Evolutionary conservation across 2,329 filamentous ascomycete species (phyloP).

Genomic region (Pseudocercospora crystallina): DNA sequence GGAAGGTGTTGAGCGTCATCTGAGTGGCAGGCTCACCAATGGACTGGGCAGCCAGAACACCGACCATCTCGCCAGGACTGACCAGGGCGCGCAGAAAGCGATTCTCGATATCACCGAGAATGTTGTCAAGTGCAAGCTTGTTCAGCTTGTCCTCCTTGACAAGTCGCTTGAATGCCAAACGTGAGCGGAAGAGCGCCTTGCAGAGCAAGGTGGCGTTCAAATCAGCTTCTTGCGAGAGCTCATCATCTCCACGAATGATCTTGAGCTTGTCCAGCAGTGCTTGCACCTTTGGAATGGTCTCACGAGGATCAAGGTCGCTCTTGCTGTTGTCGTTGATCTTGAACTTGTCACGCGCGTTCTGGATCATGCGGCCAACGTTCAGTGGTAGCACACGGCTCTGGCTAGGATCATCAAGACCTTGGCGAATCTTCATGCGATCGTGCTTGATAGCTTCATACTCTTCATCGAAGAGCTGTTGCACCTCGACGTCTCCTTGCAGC

Average conservation of each 20-base stretch:
- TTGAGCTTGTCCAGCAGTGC: constrained; percentile 73
- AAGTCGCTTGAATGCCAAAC: constrained; percentile 88
- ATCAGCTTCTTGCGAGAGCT: constrained; percentile 82
- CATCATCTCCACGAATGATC: constrained; percentile 82
- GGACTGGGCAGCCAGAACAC: constrained; percentile 93
- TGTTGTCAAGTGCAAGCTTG: constrained; percentile 87
- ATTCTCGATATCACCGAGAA: constrained; percentile 85
- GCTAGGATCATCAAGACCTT: constrained; percentile 70
- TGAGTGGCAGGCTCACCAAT: constrained; percentile 98
- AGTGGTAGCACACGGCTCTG: constrained; percentile 88
- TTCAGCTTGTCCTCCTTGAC: constrained; percentile 83
- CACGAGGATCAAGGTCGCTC: constrained; percentile 84
- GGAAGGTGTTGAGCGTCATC: constrained; percentile 99
- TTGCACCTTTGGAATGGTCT: constrained; percentile 79
- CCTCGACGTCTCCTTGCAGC: constrained; percentile 80
- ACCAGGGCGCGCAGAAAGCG: constrained; percentile 84
- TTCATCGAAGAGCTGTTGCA: constrained; percentile 81
- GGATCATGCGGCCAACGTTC: constrained; percentile 86
- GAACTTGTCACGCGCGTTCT: constrained; percentile 87
- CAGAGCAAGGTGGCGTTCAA: constrained; percentile 84
- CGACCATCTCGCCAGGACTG: constrained; percentile 96
- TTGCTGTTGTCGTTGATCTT: constrained; percentile 80
- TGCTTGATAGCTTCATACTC: constrained; percentile 77
- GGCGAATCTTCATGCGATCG: constrained; percentile 76
- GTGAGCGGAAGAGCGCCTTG: constrained; percentile 86